These are phyloP conservation scores for Aspergillus incahuasiensis DNA, from an alignment of 495 filamentous ascomycete genomes.

Conservation along the genomic window DNA sequence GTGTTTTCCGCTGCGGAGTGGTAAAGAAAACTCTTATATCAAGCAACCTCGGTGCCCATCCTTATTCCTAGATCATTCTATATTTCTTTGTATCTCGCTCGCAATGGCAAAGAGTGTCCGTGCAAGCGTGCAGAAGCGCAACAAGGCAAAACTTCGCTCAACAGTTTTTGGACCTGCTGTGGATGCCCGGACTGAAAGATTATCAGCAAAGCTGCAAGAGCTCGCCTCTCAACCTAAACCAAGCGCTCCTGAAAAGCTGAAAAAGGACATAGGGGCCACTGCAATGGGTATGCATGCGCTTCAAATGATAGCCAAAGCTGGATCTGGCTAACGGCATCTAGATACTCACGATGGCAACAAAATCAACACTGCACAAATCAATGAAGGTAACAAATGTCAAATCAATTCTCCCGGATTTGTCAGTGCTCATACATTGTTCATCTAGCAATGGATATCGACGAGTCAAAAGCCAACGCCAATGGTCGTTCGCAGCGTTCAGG, in stretches of 20 bases:
- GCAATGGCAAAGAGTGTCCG: slow-evolving; percentile 81
- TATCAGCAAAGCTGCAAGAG: slow-evolving; percentile 75
- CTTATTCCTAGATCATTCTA: no score
- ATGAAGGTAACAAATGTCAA: slow-evolving; percentile 22
- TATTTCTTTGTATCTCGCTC: no score
- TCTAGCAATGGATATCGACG: slow-evolving; percentile 40
- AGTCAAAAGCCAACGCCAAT: slow-evolving; percentile 18
- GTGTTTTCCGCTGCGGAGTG: no score
- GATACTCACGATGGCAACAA: slow-evolving; percentile 18
- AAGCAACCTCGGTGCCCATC: not conserved
- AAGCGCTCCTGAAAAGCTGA: slow-evolving; percentile 19
- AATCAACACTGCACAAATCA: slow-evolving; percentile 16
- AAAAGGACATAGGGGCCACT: slow-evolving; percentile 16
- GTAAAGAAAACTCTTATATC: not conserved
- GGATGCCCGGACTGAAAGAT: slow-evolving; percentile 66
- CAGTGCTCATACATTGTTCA: slow-evolving; percentile 5
- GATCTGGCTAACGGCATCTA: not conserved
- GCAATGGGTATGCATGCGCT: slow-evolving; percentile 29
- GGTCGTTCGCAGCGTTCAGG: slow-evolving; percentile 24
- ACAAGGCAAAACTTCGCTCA: slow-evolving; percentile 68
- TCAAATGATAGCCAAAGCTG: not conserved
- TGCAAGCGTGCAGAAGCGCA: slow-evolving; percentile 69
- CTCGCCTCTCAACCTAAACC: slow-evolving; percentile 61
- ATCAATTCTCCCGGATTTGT: not conserved
- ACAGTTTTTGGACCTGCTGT: slow-evolving; percentile 77